Evolutionary conservation across 352 stramenopile genomes (phyloP).

Genomic region (Pythium guiyangense): DNA sequence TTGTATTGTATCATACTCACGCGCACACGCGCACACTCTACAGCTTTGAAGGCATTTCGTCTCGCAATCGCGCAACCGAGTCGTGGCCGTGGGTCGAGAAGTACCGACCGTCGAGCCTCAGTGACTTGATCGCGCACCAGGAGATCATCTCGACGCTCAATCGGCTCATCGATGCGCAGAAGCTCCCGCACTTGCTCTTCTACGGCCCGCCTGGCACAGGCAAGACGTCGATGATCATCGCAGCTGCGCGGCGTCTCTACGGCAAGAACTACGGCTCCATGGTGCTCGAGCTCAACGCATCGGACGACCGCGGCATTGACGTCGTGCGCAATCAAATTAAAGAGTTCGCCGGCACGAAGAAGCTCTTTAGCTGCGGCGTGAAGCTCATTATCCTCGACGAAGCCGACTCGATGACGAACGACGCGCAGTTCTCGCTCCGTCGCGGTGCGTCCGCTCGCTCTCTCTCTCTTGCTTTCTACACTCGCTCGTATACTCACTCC

Average conservation of each 20-base stretch:
- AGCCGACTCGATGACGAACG: constrained; percentile 97
- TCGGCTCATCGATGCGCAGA: constrained; percentile 94
- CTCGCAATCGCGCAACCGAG: constrained; percentile 72
- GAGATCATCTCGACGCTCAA: constrained; percentile 97
- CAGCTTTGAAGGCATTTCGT: constrained; percentile 83
- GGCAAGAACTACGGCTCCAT: constrained; percentile 93
- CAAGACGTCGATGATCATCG: constrained; percentile 98
- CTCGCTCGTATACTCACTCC: background rate
- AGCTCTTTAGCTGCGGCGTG: constrained; percentile 93
- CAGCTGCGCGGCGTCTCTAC: constrained; percentile 94
- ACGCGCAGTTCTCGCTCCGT: constrained; percentile 95
- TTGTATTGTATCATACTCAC: background rate
- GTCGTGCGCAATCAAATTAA: constrained; percentile 98
- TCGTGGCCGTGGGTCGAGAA: constrained; percentile 98
- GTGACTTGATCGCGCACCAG: constrained; percentile 96
- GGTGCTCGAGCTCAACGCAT: constrained; percentile 97
- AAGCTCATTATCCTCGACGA: constrained; percentile 99
- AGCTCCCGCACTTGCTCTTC: constrained; percentile 96
- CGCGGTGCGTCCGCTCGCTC: constrained; percentile 31
- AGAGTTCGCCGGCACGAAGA: constrained; percentile 96
- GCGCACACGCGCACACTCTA: background rate
- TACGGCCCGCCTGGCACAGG: constrained; percentile 96
- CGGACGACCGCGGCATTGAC: constrained; percentile 95
- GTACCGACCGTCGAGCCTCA: constrained; percentile 92
- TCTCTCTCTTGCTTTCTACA: background rate